Evolutionary conservation across 495 filamentous ascomycete genomes (phyloP).

Genomic region (Lasiosphaeria ovina): DNA sequence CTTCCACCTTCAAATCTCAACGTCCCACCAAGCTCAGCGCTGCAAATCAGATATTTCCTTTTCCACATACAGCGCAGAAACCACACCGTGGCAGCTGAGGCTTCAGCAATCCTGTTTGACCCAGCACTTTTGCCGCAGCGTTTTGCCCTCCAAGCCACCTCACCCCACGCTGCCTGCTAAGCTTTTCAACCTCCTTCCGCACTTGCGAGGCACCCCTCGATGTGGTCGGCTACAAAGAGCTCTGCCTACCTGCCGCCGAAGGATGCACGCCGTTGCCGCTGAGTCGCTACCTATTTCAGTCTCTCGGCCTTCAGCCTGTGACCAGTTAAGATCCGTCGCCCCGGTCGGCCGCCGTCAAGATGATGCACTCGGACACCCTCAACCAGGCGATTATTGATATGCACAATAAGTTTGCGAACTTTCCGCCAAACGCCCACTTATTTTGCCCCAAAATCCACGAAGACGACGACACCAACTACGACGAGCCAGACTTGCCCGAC

Average conservation of each 20-base stretch:
- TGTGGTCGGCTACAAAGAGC: background rate
- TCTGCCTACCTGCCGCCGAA: background rate
- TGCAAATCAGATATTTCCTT: no score
- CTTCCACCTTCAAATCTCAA: background rate
- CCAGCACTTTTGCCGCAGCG: no score
- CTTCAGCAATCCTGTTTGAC: no score
- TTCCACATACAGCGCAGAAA: no score
- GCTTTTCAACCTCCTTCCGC: background rate
- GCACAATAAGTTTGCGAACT: conserved; percentile 30
- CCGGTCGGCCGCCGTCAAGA: conserved; percentile 13
- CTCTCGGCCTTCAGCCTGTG: background rate
- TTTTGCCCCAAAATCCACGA: conserved; percentile 45
- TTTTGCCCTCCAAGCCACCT: no score
- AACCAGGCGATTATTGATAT: conserved; percentile 23
- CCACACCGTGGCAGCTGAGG: no score
- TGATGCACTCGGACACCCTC: conserved; percentile 24
- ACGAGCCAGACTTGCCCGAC: conserved; percentile 43
- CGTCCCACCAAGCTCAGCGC: background rate
- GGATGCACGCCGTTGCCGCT: background rate
- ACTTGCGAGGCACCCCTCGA: background rate
- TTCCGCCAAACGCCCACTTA: conserved; percentile 35
- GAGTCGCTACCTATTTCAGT: background rate
- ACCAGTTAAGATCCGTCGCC: background rate
- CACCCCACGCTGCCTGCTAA: no score
- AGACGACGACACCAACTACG: conserved; percentile 52